Percentiles rank a stretch among this genome's conserved stretches.
Evolutionary conservation across 2,329 filamentous ascomycete genomes (phyloP).

Genomic region (Ilyonectria destructans): DNA sequence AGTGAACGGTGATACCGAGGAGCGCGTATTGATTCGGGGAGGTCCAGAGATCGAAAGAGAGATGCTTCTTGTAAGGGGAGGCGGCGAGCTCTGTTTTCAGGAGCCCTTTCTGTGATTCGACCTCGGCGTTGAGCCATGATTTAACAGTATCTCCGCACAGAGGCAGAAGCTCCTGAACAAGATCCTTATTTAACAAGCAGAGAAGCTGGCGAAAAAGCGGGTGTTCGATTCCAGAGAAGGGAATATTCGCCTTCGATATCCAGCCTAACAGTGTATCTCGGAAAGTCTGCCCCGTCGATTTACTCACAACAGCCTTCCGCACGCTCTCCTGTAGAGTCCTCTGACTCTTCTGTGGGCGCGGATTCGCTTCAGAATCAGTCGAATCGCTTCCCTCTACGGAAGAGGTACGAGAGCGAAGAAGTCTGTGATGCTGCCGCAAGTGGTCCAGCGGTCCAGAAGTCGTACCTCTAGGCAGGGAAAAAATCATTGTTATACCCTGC

Average conservation of each 20-base stretch:
- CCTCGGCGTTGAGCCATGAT: slow-evolving; percentile 7
- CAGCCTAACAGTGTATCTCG: slow-evolving; percentile 10
- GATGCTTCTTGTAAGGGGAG: slow-evolving; percentile 11
- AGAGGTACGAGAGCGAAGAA: slow-evolving; percentile 7
- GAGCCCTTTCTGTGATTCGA: slow-evolving; percentile 10
- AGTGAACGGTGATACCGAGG: slow-evolving; percentile 10
- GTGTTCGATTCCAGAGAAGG: slow-evolving; percentile 12
- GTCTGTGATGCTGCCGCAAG: slow-evolving; percentile 12
- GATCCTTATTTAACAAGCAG: slow-evolving; percentile 10
- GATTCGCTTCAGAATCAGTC: slow-evolving; percentile 9
- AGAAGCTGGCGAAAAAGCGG: slow-evolving; percentile 8
- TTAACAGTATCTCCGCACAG: slow-evolving; percentile 8
- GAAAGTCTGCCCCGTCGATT: slow-evolving; percentile 9
- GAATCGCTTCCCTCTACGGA: slow-evolving; percentile 8
- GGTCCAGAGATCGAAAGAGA: background rate
- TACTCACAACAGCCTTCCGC: background rate
- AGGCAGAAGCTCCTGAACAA: slow-evolving; percentile 9
- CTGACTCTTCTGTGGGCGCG: slow-evolving; percentile 11
- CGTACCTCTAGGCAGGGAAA: slow-evolving; percentile 4
- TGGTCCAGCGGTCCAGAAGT: slow-evolving; percentile 10
- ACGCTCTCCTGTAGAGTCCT: slow-evolving; percentile 2
- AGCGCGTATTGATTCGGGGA: background rate
- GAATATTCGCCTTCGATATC: slow-evolving; percentile 10
- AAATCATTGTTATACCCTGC: slow-evolving; percentile 6
- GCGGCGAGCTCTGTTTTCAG: slow-evolving; percentile 13